Evolutionary conservation across 805 yeast species (phyloP), one percentile per base, ranked within the genome.

Genomic region (Wickerhamomyces xylosicus): DNA sequence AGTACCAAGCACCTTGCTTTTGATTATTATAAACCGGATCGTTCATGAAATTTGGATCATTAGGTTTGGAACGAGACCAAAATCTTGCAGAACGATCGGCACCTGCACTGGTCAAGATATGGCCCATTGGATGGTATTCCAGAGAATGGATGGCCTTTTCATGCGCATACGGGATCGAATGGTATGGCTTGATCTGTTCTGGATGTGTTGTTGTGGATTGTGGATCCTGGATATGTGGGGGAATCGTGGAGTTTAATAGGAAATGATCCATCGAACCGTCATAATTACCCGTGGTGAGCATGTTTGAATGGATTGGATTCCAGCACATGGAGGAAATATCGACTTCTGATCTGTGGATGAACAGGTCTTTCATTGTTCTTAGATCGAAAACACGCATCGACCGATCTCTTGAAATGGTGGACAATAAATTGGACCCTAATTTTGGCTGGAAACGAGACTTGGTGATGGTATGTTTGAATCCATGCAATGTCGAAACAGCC

Each of bases 81-180:
- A 94, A 85, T 40, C 97, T 64, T 19, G 95, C 85, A 5, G 94
- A 77, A 54, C 92, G 75, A 59, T 92, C 99, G 41, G 92, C 86
- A 16, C 97, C 90, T 0, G 96, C 97, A 7, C 96, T 78, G 40
- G 94, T 79, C 28, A 92, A 64, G 37, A 90, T 64, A 60, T 92
- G 97, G 3, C 99, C 99, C 50, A 84, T 65, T 2, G 97, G 97
- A 59, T 89, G 97, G 56, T 87, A 92, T 43, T 89, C 90, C 40
- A 92, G 59, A 3, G 95, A 77, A 59, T 90, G 87, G 38, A 92
- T 77, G 3, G 95, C 94, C 63, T 85, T 84, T 52, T 87, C 96
- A 58, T 92, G 99, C 0, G 97, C 98, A 59, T 74, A 79, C 3
- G 97, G 96, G 28, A 92, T 83, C 15, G 58, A 52, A 44, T 81